Evolutionary conservation across 2,329 filamentous ascomycete genomes (phyloP), one percentile per base, ranked within the genome.

Genomic region (Aspergillus luchuensis): DNA sequence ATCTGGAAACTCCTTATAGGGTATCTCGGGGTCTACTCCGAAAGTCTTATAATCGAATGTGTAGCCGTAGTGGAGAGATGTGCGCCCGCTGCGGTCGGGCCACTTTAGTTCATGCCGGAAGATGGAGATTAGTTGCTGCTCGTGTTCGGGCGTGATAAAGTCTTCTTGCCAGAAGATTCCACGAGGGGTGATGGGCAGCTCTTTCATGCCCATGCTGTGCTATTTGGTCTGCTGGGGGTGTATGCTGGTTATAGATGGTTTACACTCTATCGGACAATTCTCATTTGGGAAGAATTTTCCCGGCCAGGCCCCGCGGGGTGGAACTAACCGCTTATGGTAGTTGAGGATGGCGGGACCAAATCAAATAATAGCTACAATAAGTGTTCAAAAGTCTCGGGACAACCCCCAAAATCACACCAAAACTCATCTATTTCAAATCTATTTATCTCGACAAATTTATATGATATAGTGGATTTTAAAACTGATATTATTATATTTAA

Each of bases 31-130:
- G 65, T 85, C 83, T 23, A 85, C 78, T 1, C 81, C 82, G 61
- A 86, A 86, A 1, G 84, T 85, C 67, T 84, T 84, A 69, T 86
- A 86, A 75, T 83, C 81, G 67, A 86, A 86, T 0, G 81, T 84
- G 67, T 85, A 84, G 55, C 84, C 84, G 64, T 82, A 86, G 68
- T 86, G 84, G 0, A 85, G 74, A 0, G 83, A 85, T 2, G 81
- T 69, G 3, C 83, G 78, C 3, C 80, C 81, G 30, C 72, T 65
- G 28, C 80, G 76, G 5, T 74, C 73, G 38, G 81, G 81, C 83
- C 83, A 85, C 30, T 74, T 62, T 13, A 85, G 73, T 49, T 81
- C 70, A 60, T 79, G 66, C 43, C 66, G 73, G 65, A 85, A 83
- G 57, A 79, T 76, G 28, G 74, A 65, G 52, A 84, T 67, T 2